These are phyloP conservation scores for Exophiala viscosa DNA, from an alignment of 2,329 filamentous ascomycete genomes.

Conservation along the genomic window DNA sequence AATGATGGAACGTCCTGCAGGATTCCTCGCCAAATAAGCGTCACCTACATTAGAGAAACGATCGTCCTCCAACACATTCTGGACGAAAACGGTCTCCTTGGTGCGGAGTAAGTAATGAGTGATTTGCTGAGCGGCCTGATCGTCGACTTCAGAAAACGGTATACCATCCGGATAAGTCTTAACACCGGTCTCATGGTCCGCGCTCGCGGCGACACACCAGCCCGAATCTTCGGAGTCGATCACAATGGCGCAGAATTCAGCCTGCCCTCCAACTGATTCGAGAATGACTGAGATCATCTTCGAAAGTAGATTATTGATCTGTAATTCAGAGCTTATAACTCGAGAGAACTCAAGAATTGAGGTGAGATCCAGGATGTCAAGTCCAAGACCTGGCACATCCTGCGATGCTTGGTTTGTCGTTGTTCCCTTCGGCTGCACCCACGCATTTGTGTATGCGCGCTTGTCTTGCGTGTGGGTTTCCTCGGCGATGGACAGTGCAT, in stretches of 20 bases:
- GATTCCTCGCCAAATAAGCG: conserved; percentile 53
- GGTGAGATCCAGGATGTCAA: conserved; percentile 62
- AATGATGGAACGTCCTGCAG: conserved; percentile 58
- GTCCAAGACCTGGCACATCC: conserved; percentile 33
- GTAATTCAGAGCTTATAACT: conserved; percentile 61
- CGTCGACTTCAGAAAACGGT: conserved; percentile 54
- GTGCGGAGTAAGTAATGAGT: conserved; percentile 61
- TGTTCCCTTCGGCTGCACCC: conserved; percentile 25
- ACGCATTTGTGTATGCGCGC: conserved; percentile 27
- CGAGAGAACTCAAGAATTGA: conserved; percentile 64
- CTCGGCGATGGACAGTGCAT: conserved; percentile 17
- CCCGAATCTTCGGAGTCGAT: conserved; percentile 57
- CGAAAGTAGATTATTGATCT: conserved; percentile 59
- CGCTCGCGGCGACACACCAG: conserved; percentile 61
- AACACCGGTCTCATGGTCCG: conserved; percentile 53
- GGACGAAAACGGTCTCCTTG: conserved; percentile 60
- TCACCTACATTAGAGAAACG: conserved; percentile 60
- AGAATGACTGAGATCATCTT: conserved; percentile 64
- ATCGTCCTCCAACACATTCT: conserved; percentile 62
- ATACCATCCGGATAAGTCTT: conserved; percentile 53
- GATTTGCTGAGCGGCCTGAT: conserved; percentile 59
- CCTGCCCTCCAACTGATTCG: conserved; percentile 57
- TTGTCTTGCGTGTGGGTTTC: conserved; percentile 35
- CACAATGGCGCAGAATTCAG: conserved; percentile 58
- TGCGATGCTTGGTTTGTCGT: conserved; percentile 13